Percentiles rank a stretch among this genome's conserved stretches.
Conservation (phyloP, 2,329 filamentous ascomycete species). For the Colletotrichum spaethianum region DNA sequence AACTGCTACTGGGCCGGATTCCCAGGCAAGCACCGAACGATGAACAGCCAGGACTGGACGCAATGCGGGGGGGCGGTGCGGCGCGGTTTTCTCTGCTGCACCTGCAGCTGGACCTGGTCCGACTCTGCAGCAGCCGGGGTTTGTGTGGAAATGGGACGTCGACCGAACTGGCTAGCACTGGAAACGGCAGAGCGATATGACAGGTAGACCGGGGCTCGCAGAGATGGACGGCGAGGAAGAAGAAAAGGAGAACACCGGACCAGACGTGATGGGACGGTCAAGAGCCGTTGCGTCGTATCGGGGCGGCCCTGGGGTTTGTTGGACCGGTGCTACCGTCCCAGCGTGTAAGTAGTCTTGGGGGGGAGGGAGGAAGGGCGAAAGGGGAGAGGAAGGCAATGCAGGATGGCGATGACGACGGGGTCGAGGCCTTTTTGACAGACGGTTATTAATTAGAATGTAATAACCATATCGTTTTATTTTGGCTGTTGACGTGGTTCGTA, state of each 20-base stretch:
- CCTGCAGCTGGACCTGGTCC: neutral
- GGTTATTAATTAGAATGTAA: conserved; percentile 6
- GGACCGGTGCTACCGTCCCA: neutral
- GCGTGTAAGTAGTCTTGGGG: neutral
- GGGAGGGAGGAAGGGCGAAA: neutral
- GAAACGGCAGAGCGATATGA: neutral
- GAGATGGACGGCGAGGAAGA: neutral
- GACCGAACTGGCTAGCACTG: neutral
- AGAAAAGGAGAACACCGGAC: neutral
- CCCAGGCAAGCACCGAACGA: neutral
- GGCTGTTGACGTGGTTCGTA: neutral
- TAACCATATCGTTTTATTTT: neutral
- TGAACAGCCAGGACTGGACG: neutral
- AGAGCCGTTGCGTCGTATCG: neutral
- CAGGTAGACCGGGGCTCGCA: neutral
- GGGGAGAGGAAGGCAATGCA: neutral
- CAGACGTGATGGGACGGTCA: neutral
- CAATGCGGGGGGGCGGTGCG: conserved; percentile 15
- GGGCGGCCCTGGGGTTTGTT: neutral
- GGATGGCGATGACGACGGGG: neutral
- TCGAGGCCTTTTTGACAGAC: conserved; percentile 12
- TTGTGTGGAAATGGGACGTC: neutral
- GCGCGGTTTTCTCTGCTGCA: conserved; percentile 15
- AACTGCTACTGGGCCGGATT: conserved; percentile 19
- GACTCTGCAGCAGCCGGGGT: neutral